Conservation (phyloP, 345 rosid genomes). For the Syzygium grande region DNA sequence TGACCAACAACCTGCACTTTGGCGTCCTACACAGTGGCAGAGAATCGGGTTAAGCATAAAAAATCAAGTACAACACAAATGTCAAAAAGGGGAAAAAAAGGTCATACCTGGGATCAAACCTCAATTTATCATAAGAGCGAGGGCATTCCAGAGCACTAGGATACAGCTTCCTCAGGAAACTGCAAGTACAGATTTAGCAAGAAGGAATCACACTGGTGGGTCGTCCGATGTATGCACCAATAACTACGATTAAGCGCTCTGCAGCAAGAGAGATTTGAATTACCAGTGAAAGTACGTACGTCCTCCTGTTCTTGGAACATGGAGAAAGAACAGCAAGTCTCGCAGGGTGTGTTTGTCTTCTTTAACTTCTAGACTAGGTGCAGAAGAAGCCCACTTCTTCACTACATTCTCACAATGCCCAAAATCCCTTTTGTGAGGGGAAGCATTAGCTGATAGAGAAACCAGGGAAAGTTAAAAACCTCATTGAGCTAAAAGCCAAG, state of each 20-base stretch:
- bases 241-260: not conserved
- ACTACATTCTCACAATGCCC: constrained; percentile 59
- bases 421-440: constrained; percentile 30
- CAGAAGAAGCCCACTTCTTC: constrained; percentile 56
- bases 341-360: constrained; percentile 56
- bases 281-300: constrained; percentile 93
- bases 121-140: constrained; percentile 86
- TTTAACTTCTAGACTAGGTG: constrained; percentile 35
- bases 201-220: not conserved
- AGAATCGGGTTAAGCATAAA: not conserved
- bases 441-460: constrained; percentile 32
- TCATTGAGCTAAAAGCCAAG: not conserved
- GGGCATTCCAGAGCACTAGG: constrained; percentile 69
- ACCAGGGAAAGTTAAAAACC: constrained; percentile 2
- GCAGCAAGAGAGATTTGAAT: not conserved
- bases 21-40: constrained; percentile 39
- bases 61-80: not conserved
- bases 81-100: not conserved
- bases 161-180: constrained; percentile 84
- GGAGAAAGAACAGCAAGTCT: constrained; percentile 86
- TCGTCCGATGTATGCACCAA: not conserved
- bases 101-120: constrained; percentile 80
- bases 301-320: constrained; percentile 96
- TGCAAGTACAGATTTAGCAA: constrained; percentile 23
- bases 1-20: constrained; percentile 71